phyloP scores from a whole-genome alignment of 2,329 filamentous ascomycete species.

The Aspergillus awamori region DNA sequence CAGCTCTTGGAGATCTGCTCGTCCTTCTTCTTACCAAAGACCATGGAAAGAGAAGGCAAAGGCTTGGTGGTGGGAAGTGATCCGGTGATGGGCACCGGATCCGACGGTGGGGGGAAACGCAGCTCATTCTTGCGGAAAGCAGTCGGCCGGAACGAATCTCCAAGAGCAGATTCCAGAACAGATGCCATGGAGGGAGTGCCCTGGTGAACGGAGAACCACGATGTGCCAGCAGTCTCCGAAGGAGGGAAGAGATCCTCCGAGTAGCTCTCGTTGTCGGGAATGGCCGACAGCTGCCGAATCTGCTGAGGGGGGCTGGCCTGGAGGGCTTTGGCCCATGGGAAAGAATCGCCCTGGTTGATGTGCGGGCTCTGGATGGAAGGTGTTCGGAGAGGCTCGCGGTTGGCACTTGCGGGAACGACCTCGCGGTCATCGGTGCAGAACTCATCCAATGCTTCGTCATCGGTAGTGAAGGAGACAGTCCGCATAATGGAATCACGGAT shows the following conservation, averaged over 20 bases:
- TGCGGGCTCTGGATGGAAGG: slow-evolving; percentile 90
- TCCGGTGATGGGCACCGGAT: slow-evolving; percentile 75
- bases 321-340: slow-evolving; percentile 92
- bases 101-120: slow-evolving; percentile 53
- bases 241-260: slow-evolving; percentile 83
- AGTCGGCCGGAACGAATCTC: slow-evolving; percentile 77
- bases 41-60: slow-evolving; percentile 71
- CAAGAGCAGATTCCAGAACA: slow-evolving; percentile 79
- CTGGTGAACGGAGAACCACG: slow-evolving; percentile 77
- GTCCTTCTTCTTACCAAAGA: slow-evolving; percentile 72
- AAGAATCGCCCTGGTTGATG: slow-evolving; percentile 73
- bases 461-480: slow-evolving; percentile 87
- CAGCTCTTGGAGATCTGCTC: slow-evolving; percentile 94
- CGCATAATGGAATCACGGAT: slow-evolving; percentile 77
- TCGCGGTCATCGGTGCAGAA: slow-evolving; percentile 85
- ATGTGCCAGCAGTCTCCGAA: slow-evolving; percentile 65
- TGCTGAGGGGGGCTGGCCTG: slow-evolving; percentile 71
- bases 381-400: slow-evolving; percentile 92
- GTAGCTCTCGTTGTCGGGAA: slow-evolving; percentile 77
- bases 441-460: slow-evolving; percentile 88
- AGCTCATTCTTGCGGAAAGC: slow-evolving; percentile 51
- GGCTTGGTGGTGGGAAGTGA: slow-evolving; percentile 69
- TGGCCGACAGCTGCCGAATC: slow-evolving; percentile 83
- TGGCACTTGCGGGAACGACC: slow-evolving; percentile 75
- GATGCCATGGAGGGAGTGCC: slow-evolving; percentile 83